Percentiles rank a stretch among this genome's conserved stretches.
Evolutionary conservation across 1,139 yeast genomes (phyloP).

Genomic region (Yamadazyma pseudoaaseri): DNA sequence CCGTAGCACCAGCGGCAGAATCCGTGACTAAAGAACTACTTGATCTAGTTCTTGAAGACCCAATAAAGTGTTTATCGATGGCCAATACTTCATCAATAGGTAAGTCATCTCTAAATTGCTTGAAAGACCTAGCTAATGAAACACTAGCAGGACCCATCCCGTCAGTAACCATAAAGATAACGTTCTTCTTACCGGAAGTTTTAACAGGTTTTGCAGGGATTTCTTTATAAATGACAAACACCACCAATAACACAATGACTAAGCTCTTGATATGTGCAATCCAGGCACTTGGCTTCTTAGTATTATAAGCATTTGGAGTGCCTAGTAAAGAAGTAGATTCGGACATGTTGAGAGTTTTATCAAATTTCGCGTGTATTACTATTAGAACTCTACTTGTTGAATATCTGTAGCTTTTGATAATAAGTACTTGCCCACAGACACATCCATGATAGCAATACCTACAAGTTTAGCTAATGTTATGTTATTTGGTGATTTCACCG

Average conservation of each 20-base stretch:
- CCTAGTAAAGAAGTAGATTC: conserved; percentile 5
- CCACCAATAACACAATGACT: conserved; percentile 2
- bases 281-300: neutral
- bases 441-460: conserved; percentile 63
- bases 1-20: conserved; percentile 95
- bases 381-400: neutral
- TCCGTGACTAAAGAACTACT: conserved; percentile 74
- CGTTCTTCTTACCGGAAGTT: conserved; percentile 35
- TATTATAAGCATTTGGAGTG: conserved; percentile 2
- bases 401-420: conserved; percentile 6
- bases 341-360: conserved; percentile 3
- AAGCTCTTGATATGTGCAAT: conserved; percentile 4
- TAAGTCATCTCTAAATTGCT: conserved; percentile 55
- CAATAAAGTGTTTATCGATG: conserved; percentile 68
- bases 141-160: conserved; percentile 90
- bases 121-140: conserved; percentile 68
- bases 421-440: conserved; percentile 40
- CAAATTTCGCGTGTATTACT: too few relatives aligned
- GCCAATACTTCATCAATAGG: conserved; percentile 51
- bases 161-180: conserved; percentile 83
- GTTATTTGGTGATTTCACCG: conserved; percentile 17
- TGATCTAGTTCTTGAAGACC: conserved; percentile 77
- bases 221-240: conserved; percentile 3
- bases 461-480: conserved; percentile 52
- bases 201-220: neutral